Percentiles rank a stretch among this genome's conserved stretches.
Evolutionary conservation across 2,329 filamentous ascomycete species (phyloP).

Genomic region (Fusarium transvaalense): DNA sequence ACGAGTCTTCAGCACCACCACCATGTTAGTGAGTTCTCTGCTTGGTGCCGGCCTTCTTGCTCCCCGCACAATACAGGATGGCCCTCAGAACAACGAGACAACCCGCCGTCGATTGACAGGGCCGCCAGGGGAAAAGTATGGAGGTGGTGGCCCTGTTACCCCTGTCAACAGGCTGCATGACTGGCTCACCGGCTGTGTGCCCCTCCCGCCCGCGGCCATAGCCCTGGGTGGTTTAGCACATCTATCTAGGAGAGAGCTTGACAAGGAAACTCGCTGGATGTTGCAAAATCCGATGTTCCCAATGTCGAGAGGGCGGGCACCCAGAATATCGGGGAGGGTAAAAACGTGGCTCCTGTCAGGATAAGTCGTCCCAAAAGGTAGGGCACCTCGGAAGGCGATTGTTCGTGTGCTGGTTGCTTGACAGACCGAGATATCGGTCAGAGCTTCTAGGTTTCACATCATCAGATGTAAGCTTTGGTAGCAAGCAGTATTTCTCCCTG

Average conservation of each 20-base stretch:
- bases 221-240: slow-evolving; percentile 29
- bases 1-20: slow-evolving; percentile 15
- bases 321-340: slow-evolving; percentile 34
- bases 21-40: slow-evolving; percentile 10
- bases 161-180: slow-evolving; percentile 43
- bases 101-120: slow-evolving; percentile 36
- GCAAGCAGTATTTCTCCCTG: slow-evolving; percentile 16
- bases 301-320: slow-evolving; percentile 27
- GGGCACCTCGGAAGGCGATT: slow-evolving; percentile 8
- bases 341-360: slow-evolving; percentile 46
- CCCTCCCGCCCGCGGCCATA: slow-evolving; percentile 39
- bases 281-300: slow-evolving; percentile 22
- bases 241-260: slow-evolving; percentile 11
- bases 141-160: slow-evolving; percentile 30
- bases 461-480: slow-evolving; percentile 8
- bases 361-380: slow-evolving; percentile 37
- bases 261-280: slow-evolving; percentile 21
- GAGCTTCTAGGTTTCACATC: slow-evolving; percentile 27
- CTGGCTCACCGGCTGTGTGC: slow-evolving; percentile 45
- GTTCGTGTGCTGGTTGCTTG: slow-evolving; percentile 18
- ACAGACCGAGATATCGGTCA: slow-evolving; percentile 24
- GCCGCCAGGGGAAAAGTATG: slow-evolving; percentile 27
- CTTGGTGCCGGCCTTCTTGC: slow-evolving; percentile 13
- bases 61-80: slow-evolving; percentile 16
- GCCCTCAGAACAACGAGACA: slow-evolving; percentile 8